phyloP scores from a whole-genome alignment of 352 stramenopile genomes.

The Globisporangium acanthophoron region DNA sequence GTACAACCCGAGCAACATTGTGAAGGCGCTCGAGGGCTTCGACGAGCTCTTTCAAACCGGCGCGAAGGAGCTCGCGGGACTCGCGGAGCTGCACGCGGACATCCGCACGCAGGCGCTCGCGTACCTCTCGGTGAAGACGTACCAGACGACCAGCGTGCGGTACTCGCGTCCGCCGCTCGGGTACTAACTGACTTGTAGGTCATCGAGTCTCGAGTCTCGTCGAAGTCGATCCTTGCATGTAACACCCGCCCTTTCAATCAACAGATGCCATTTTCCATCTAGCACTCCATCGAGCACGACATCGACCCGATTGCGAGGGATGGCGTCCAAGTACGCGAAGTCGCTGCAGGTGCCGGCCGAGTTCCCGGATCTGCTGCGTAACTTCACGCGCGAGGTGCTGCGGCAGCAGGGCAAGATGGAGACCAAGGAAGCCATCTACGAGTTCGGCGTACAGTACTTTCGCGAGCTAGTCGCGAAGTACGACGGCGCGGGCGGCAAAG shows the following conservation, averaged over 20 bases:
- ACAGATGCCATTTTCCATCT: background rate
- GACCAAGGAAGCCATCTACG: constrained; percentile 72
- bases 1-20: constrained; percentile 17
- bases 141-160: constrained; percentile 5
- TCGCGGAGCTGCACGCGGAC: constrained; percentile 9
- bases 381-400: constrained; percentile 77
- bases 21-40: constrained; percentile 12
- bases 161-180: constrained; percentile 1
- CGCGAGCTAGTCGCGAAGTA: constrained; percentile 45
- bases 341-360: constrained; percentile 61
- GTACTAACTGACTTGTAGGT: background rate
- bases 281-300: background rate
- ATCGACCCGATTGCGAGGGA: constrained; percentile 8
- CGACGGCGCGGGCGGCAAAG: constrained; percentile 18
- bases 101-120: constrained; percentile 16
- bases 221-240: background rate
- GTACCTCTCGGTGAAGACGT: constrained; percentile 12
- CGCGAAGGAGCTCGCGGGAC: constrained; percentile 8
- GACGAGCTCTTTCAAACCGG: constrained; percentile 7
- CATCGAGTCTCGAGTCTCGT: background rate
- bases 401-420: constrained; percentile 79
- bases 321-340: constrained; percentile 86
- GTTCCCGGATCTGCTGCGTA: constrained; percentile 69
- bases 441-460: constrained; percentile 72
- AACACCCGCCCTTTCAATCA: background rate